Conservation (phyloP, 2,329 filamentous ascomycete genomes). For the Verticillium isaacii region DNA sequence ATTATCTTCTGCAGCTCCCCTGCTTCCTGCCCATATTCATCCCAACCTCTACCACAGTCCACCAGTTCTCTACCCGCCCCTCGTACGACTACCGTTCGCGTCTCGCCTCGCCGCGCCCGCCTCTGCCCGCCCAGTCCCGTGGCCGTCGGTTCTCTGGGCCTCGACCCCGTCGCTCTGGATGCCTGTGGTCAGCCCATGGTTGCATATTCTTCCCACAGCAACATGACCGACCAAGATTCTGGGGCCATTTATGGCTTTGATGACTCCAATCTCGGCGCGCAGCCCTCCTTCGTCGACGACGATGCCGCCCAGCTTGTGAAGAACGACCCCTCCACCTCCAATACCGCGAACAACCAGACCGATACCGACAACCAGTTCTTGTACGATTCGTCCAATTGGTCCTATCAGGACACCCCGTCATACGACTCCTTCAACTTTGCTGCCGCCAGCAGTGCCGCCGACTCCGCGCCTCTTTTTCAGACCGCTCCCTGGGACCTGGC, state of each 20-base stretch:
- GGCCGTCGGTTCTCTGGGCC: conserved; percentile 1
- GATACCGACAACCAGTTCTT: conserved; percentile 22
- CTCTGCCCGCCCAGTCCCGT: conserved; percentile 3
- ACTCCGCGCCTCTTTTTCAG: conserved; percentile 25
- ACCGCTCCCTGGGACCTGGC: conserved; percentile 29
- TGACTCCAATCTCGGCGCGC: conserved; percentile 28
- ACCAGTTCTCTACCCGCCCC: neutral
- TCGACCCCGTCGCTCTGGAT: conserved; percentile 1
- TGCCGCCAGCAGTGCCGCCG: conserved; percentile 28
- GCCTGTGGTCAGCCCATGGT: conserved; percentile 15
- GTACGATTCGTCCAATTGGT: conserved; percentile 38
- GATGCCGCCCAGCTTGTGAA: conserved; percentile 13
- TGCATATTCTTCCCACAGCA: conserved; percentile 14
- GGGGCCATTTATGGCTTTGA: conserved; percentile 40
- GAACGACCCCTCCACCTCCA: conserved; percentile 7
- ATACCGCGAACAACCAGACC: conserved; percentile 21
- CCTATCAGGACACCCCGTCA: conserved; percentile 42
- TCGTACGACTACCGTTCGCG: neutral
- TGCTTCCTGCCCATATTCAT: neutral
- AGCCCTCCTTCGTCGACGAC: conserved; percentile 26
- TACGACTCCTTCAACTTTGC: conserved; percentile 33
- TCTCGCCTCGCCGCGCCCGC: neutral
- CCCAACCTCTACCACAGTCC: neutral
- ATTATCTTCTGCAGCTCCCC: neutral
- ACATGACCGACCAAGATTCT: conserved; percentile 35